These are phyloP conservation scores for Xerocomus brunneocitrinus DNA, from an alignment of 768 basidiomycete genomes.

Conservation along the genomic window DNA sequence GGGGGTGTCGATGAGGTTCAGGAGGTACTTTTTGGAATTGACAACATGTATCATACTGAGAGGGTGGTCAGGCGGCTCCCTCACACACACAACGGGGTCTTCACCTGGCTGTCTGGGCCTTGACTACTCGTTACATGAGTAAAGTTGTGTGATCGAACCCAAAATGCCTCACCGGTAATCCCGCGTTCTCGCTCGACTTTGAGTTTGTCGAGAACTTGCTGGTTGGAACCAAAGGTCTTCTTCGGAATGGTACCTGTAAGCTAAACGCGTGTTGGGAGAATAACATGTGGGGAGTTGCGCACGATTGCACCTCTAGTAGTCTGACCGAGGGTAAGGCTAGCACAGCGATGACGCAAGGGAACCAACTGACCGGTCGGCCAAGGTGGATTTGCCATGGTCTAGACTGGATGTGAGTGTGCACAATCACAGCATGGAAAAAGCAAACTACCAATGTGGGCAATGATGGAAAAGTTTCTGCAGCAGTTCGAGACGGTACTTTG, in stretches of 20 bases:
- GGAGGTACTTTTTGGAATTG: slow-evolving; percentile 55
- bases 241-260: slow-evolving; percentile 83
- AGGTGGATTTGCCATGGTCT: slow-evolving; percentile 95
- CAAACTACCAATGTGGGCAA: slow-evolving; percentile 82
- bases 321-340: slow-evolving; percentile 34
- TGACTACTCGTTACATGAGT: slow-evolving; percentile 48
- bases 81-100: neutral
- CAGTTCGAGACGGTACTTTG: neutral
- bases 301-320: slow-evolving; percentile 59
- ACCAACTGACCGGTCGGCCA: slow-evolving; percentile 71
- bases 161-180: slow-evolving; percentile 65
- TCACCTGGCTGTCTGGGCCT: slow-evolving; percentile 91
- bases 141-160: neutral
- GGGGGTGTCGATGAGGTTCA: slow-evolving; percentile 97
- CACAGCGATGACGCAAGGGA: neutral
- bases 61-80: slow-evolving; percentile 4
- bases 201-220: slow-evolving; percentile 87
- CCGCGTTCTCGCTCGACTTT: slow-evolving; percentile 97
- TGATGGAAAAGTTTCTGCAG: slow-evolving; percentile 86
- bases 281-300: neutral
- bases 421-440: neutral
- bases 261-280: slow-evolving; percentile 37
- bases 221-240: slow-evolving; percentile 61
- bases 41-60: slow-evolving; percentile 72
- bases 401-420: slow-evolving; percentile 4